phyloP scores from a whole-genome alignment of 345 rosid genomes.

The Hibiscus tridactylites region DNA sequence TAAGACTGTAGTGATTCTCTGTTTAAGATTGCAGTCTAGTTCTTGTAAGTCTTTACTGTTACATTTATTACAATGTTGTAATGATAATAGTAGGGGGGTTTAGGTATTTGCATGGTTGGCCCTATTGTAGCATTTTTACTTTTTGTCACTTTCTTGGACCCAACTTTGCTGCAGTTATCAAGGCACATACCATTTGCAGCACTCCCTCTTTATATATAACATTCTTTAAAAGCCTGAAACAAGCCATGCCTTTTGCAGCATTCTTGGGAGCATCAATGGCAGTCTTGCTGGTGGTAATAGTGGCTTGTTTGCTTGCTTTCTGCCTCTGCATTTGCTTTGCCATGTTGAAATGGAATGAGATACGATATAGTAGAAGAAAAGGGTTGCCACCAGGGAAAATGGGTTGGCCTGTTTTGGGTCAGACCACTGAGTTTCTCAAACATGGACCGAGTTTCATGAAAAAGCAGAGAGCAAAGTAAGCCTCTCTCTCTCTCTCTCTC shows the following conservation, averaged over 20 bases:
- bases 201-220: neutral
- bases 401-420: conserved; percentile 91
- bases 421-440: conserved; percentile 67
- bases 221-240: conserved; percentile 4
- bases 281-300: conserved; percentile 13
- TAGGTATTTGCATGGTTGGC: conserved; percentile 6
- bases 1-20: neutral
- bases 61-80: conserved; percentile 5
- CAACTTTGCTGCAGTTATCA: neutral
- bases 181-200: conserved; percentile 1
- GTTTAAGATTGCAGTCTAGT: neutral
- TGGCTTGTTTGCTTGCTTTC: conserved; percentile 15
- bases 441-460: conserved; percentile 80
- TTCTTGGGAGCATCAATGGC: conserved; percentile 16
- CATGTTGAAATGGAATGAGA: conserved; percentile 63
- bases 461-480: conserved; percentile 55
- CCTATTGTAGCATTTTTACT: neutral
- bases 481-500: neutral
- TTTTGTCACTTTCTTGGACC: neutral
- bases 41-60: neutral
- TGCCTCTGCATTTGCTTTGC: conserved; percentile 42
- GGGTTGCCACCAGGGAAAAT: conserved; percentile 81
- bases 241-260: conserved; percentile 4
- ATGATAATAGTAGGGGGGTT: neutral
- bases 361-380: conserved; percentile 39